phyloP scores from a whole-genome alignment of 371 early-diverging fungal genomes.

The Apophysomyces ossiformis region DNA sequence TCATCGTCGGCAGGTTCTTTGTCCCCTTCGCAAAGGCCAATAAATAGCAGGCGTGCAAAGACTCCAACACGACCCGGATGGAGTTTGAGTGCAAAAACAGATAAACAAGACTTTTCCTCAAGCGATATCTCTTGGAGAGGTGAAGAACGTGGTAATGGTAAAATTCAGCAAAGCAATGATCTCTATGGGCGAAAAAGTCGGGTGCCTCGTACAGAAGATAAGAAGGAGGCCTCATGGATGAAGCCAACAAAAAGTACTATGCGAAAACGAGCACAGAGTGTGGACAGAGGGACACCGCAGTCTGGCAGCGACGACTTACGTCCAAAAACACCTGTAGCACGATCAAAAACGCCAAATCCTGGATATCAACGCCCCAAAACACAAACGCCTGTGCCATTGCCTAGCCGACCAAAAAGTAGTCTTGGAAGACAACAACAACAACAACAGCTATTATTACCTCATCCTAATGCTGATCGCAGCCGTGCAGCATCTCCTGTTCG shows the following conservation, averaged over 20 bases:
- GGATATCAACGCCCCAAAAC: conserved; percentile 17
- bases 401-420: conserved; percentile 28
- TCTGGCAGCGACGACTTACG: not conserved
- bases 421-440: conserved; percentile 20
- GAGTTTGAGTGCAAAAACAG: conserved; percentile 10
- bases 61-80: conserved; percentile 7
- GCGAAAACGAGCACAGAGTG: conserved; percentile 28
- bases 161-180: conserved; percentile 1
- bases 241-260: conserved; percentile 37
- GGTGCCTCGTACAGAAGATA: conserved; percentile 13
- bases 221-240: conserved; percentile 33
- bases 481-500: conserved; percentile 30
- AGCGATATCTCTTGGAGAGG: not conserved
- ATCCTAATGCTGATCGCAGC: conserved; percentile 23
- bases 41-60: conserved; percentile 1
- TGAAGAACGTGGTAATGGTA: not conserved
- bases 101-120: not conserved
- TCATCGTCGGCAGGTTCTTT: conserved; percentile 18
- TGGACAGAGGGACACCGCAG: conserved; percentile 15
- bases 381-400: conserved; percentile 15
- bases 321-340: conserved; percentile 4
- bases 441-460: conserved; percentile 14
- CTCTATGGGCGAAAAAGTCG: conserved; percentile 5
- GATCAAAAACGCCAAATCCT: conserved; percentile 27
- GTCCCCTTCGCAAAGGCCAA: conserved; percentile 6